A percentile compares a stretch with the other conserved stretches of the same genome.
phyloP scores from a whole-genome alignment of 495 filamentous ascomycete species.

The Daldinia vernicosa region DNA sequence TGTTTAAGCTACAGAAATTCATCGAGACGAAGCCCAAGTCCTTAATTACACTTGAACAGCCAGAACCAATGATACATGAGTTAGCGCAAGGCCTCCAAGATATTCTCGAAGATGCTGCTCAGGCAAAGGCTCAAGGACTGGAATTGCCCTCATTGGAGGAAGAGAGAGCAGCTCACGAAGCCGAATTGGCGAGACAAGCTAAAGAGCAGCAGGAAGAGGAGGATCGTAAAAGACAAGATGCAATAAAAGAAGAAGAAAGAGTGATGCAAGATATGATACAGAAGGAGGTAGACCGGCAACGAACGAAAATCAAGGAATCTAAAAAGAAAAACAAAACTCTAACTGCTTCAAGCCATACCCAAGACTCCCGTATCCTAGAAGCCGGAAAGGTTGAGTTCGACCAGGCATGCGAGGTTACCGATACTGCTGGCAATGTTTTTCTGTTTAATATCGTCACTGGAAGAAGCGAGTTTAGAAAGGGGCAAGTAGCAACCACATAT shows the following conservation, averaged over 20 bases:
- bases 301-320: constrained; percentile 65
- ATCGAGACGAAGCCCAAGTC: constrained; percentile 74
- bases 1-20: constrained; percentile 73
- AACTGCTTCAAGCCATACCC: constrained; percentile 26
- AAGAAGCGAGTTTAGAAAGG: constrained; percentile 65
- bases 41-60: constrained; percentile 64
- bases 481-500: constrained; percentile 67
- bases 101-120: constrained; percentile 84
- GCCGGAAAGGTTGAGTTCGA: constrained; percentile 70
- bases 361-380: constrained; percentile 28
- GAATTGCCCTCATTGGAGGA: constrained; percentile 88
- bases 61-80: constrained; percentile 89
- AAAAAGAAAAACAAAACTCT: constrained; percentile 54
- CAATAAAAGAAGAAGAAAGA: constrained; percentile 76
- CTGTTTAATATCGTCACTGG: constrained; percentile 71
- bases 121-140: constrained; percentile 72
- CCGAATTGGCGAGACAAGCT: constrained; percentile 58
- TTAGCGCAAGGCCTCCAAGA: constrained; percentile 85
- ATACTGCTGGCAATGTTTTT: constrained; percentile 63
- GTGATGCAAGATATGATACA: constrained; percentile 77
- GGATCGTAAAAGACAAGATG: constrained; percentile 61
- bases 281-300: constrained; percentile 74
- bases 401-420: constrained; percentile 67
- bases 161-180: constrained; percentile 76
- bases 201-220: constrained; percentile 59